These are phyloP conservation scores for Colletotrichum spinosum DNA, from an alignment of 2,329 filamentous ascomycete species.

Conservation along the genomic window DNA sequence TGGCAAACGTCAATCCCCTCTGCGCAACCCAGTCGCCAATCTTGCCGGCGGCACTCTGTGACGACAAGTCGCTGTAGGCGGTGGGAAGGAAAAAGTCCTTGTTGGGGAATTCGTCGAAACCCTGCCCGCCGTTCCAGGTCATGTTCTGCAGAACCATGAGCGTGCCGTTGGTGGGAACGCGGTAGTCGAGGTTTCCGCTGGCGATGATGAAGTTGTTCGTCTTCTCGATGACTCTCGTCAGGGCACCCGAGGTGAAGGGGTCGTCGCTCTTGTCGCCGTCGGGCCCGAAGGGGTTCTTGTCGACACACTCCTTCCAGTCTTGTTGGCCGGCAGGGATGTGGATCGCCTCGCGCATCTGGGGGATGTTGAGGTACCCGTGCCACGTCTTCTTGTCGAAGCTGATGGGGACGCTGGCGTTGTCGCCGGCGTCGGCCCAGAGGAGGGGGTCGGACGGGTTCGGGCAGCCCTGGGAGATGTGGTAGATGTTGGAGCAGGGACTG, in stretches of 20 bases:
- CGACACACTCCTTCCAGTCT: slow-evolving; percentile 57
- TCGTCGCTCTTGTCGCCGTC: slow-evolving; percentile 59
- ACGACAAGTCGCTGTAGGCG: slow-evolving; percentile 15
- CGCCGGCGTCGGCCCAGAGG: slow-evolving; percentile 69
- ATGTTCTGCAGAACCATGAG: slow-evolving; percentile 83
- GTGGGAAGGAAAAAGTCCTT: slow-evolving; percentile 76
- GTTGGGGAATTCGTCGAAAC: slow-evolving; percentile 71
- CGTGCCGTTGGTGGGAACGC: slow-evolving; percentile 76
- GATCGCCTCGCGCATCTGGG: slow-evolving; percentile 77
- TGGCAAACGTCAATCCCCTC: slow-evolving; percentile 19
- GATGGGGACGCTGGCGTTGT: slow-evolving; percentile 47
- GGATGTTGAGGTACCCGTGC: slow-evolving; percentile 76
- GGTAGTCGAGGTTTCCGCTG: slow-evolving; percentile 77
- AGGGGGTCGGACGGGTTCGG: slow-evolving; percentile 77
- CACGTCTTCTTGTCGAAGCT: slow-evolving; percentile 72
- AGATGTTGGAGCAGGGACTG: slow-evolving; percentile 87
- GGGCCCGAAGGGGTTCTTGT: slow-evolving; percentile 49
- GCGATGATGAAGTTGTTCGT: slow-evolving; percentile 80
- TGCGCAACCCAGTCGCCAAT: slow-evolving; percentile 26
- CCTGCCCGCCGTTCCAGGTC: slow-evolving; percentile 79
- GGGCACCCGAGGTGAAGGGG: slow-evolving; percentile 59
- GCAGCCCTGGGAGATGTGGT: slow-evolving; percentile 79
- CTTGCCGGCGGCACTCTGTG: slow-evolving; percentile 26
- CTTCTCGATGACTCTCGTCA: slow-evolving; percentile 78
- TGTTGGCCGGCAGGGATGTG: slow-evolving; percentile 64